A percentile compares a stretch with the other conserved stretches of the same genome.
phyloP scores from a whole-genome alignment of 805 yeast genomes.

The Osmozyma mogii region DNA sequence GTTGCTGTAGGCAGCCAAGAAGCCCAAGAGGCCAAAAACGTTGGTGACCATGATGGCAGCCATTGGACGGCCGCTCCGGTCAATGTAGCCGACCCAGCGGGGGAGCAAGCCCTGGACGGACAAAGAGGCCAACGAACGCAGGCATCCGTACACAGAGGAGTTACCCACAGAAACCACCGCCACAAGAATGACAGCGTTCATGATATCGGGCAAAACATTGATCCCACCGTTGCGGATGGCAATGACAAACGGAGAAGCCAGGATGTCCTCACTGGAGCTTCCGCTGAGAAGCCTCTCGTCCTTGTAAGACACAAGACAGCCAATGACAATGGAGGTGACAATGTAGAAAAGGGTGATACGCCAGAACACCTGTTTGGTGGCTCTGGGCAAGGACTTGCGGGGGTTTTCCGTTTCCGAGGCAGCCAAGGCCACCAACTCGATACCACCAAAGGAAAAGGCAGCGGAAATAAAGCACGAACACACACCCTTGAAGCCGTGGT shows the following conservation, averaged over 20 bases:
- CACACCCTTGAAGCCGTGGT: constrained; percentile 49
- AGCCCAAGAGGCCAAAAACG: constrained; percentile 52
- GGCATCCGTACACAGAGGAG: constrained; percentile 22
- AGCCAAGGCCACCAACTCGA: constrained; percentile 51
- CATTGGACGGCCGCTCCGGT: constrained; percentile 61
- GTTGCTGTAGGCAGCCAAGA: constrained; percentile 39
- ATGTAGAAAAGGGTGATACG: constrained; percentile 45
- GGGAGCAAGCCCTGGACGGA: constrained; percentile 62
- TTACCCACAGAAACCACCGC: constrained; percentile 24
- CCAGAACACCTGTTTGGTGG: constrained; percentile 49
- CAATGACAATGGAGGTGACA: constrained; percentile 38
- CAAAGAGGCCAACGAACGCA: constrained; percentile 57
- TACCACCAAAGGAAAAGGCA: constrained; percentile 56
- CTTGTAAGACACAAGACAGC: constrained; percentile 46
- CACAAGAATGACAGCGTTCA: constrained; percentile 26
- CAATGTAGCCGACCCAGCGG: constrained; percentile 48
- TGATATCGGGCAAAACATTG: constrained; percentile 23
- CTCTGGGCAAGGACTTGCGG: constrained; percentile 47
- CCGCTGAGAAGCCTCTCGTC: constrained; percentile 19
- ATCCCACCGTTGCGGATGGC: constrained; percentile 26
- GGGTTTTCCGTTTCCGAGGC: constrained; percentile 54
- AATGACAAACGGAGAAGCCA: constrained; percentile 32
- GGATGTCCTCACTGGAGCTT: constrained; percentile 8
- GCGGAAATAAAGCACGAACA: constrained; percentile 46
- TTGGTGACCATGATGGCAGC: constrained; percentile 45